A percentile compares a stretch with the other conserved stretches of the same genome.
These are phyloP conservation scores for Penicillium aurantiogriseum DNA, from an alignment of 2,329 filamentous ascomycete species.

Conservation along the genomic window DNA sequence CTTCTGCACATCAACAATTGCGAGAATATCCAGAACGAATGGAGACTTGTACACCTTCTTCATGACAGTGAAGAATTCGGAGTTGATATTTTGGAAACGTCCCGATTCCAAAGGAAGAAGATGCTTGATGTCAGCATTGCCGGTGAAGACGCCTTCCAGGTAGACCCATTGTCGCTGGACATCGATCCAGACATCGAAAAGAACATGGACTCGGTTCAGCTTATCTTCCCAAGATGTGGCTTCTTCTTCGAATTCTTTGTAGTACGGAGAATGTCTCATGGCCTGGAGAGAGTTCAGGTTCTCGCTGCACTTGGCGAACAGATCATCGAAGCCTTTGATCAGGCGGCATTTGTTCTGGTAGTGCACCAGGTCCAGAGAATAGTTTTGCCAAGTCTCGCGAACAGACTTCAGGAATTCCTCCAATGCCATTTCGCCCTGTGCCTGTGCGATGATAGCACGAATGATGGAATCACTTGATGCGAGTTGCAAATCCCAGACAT, in stretches of 20 bases:
- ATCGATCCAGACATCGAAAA: slow-evolving; percentile 99
- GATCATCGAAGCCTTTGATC: slow-evolving; percentile 95
- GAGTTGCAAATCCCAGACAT: slow-evolving; percentile 96
- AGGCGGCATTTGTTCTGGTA: slow-evolving; percentile 98
- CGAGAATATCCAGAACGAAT: slow-evolving; percentile 91
- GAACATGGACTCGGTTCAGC: slow-evolving; percentile 90
- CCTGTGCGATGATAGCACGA: slow-evolving; percentile 89
- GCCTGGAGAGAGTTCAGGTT: slow-evolving; percentile 96
- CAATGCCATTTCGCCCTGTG: slow-evolving; percentile 95
- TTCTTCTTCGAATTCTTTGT: slow-evolving; percentile 98
- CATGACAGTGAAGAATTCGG: slow-evolving; percentile 98
- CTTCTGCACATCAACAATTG: slow-evolving; percentile 93
- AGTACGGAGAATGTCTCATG: slow-evolving; percentile 98
- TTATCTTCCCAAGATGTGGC: slow-evolving; percentile 97
- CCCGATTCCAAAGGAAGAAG: slow-evolving; percentile 93
- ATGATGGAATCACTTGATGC: slow-evolving; percentile 83
- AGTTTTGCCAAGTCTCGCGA: slow-evolving; percentile 94
- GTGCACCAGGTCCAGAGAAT: slow-evolving; percentile 87
- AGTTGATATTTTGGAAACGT: slow-evolving; percentile 98
- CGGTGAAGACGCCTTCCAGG: slow-evolving; percentile 96
- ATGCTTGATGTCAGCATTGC: slow-evolving; percentile 98
- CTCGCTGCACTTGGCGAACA: slow-evolving; percentile 98
- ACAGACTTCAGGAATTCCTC: slow-evolving; percentile 97
- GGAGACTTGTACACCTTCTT: slow-evolving; percentile 98
- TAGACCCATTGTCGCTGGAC: slow-evolving; percentile 99